Evolutionary conservation across 352 stramenopile genomes (phyloP), one percentile per base, ranked within the genome.

Genomic region (Phytopythium cucurbitacearum): DNA sequence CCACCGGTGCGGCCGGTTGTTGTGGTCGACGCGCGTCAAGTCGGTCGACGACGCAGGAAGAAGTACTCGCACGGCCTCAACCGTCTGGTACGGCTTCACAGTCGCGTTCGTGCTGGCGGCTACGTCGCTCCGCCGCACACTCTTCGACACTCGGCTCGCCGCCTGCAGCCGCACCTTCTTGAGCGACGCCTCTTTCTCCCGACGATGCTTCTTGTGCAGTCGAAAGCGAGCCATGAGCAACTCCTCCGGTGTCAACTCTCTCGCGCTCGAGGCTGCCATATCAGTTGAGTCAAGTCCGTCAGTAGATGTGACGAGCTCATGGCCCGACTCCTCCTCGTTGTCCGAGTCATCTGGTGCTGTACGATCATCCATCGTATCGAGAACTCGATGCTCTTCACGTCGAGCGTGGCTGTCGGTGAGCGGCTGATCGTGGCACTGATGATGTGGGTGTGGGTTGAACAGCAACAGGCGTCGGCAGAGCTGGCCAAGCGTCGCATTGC

Each of bases 1-100:
- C 85, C 85, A 95, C 28, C 83, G 73, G 56, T 95, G 79, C 42
- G 81, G 80, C n/a, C 73, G 78, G 53, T 95, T 93, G 65, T 91
- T 89, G 62, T 95, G 81, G 57, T 95, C 82, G 47, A 95, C 80
- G 36, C 76, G 82, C 47, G 75, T 64, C 7, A 89, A 60, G 5
- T 89, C 77, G 6, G 65, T 36, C 0, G 59, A 40, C 33, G 69
- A 62, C 41, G 64, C 63, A 34, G 32, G 7, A 40, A 33, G 33
- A 51, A 36, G 34, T 15, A 47, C 42, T n/a, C 34, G 13, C 9
- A 38, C 10, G 11, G 48, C 42, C 12, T 42, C 40, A 5, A 52
- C 37, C 34, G 42, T 50, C 12, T 48, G 42, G 28, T 40, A 48
- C 10, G 45, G 21, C 21, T 59, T 60, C 28, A 21, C 21, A 28